Percentiles rank a stretch among this genome's conserved stretches.
Evolutionary conservation across 2,329 filamentous ascomycete genomes (phyloP).

Genomic region (Orbilia oligospora): DNA sequence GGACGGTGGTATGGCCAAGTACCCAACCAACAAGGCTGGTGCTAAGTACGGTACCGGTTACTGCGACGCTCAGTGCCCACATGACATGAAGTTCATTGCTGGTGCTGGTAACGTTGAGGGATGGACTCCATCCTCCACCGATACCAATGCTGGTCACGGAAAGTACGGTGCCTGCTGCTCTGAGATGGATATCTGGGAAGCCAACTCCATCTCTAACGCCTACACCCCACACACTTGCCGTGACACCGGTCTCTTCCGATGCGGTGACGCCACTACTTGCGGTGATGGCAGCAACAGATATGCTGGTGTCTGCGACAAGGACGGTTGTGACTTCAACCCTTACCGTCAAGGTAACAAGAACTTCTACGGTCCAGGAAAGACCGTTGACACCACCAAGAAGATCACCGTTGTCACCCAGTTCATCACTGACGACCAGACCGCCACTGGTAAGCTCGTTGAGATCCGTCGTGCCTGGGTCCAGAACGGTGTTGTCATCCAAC

Average conservation of each 20-base stretch:
- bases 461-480: slow-evolving; percentile 78
- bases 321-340: slow-evolving; percentile 79
- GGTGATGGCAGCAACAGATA: slow-evolving; percentile 74
- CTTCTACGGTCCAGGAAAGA: slow-evolving; percentile 76
- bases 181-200: slow-evolving; percentile 81
- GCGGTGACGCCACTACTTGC: slow-evolving; percentile 69
- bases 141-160: slow-evolving; percentile 72
- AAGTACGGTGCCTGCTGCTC: slow-evolving; percentile 75
- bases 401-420: slow-evolving; percentile 80
- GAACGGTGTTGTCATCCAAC: slow-evolving; percentile 74
- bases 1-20: slow-evolving; percentile 73
- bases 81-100: slow-evolving; percentile 72
- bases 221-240: slow-evolving; percentile 77
- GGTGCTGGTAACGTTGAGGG: slow-evolving; percentile 73
- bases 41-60: slow-evolving; percentile 76
- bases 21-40: slow-evolving; percentile 72
- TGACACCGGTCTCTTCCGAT: slow-evolving; percentile 70
- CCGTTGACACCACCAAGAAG: slow-evolving; percentile 74
- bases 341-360: slow-evolving; percentile 76
- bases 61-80: slow-evolving; percentile 74
- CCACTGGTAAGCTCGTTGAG: slow-evolving; percentile 72
- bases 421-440: slow-evolving; percentile 70
- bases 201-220: slow-evolving; percentile 76
- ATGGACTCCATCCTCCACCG: slow-evolving; percentile 71
- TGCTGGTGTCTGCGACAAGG: slow-evolving; percentile 76